A percentile compares a stretch with the other conserved stretches of the same genome.
Evolutionary conservation across 345 rosid genomes (phyloP).

Genomic region (Gossypium mustelinum): DNA sequence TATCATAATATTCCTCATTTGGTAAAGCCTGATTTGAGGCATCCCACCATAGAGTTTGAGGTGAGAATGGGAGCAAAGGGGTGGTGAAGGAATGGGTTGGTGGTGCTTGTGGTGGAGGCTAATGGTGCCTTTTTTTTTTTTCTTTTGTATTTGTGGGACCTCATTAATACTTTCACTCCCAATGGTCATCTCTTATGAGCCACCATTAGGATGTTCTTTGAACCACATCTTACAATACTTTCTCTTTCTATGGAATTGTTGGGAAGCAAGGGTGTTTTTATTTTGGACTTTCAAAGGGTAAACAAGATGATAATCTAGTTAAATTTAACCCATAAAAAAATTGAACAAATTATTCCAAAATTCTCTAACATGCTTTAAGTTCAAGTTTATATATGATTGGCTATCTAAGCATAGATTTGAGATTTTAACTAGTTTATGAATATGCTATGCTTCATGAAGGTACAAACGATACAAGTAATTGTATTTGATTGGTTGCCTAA

Average conservation of each 20-base stretch:
- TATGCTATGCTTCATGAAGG: not conserved
- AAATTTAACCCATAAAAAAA: not conserved
- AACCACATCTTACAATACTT: conserved; percentile 18
- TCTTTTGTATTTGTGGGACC: conserved; percentile 11
- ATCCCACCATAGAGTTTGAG: conserved; percentile 25
- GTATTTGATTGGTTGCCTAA: not conserved
- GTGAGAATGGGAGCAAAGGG: conserved; percentile 18
- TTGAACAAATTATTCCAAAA: conserved; percentile 25
- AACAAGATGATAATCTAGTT: conserved; percentile 25
- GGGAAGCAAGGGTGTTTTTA: conserved; percentile 21
- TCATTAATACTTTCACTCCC: conserved; percentile 1
- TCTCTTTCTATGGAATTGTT: conserved; percentile 17
- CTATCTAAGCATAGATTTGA: not conserved
- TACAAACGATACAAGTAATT: not conserved
- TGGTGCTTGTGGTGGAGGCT: conserved; percentile 24
- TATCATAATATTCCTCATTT: conserved; percentile 36
- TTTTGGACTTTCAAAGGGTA: conserved; percentile 18
- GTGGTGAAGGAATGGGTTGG: conserved; percentile 34
- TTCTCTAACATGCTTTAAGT: conserved; percentile 22
- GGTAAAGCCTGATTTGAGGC: conserved; percentile 29
- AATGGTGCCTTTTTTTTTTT: not conserved
- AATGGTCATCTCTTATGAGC: conserved; percentile 12
- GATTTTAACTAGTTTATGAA: conserved; percentile 1
- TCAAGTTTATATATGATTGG: conserved; percentile 14
- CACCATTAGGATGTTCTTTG: conserved; percentile 21